Base-by-base conservation (phyloP, 148 eudicot species). In the Chenopodium quinoa region DNA sequence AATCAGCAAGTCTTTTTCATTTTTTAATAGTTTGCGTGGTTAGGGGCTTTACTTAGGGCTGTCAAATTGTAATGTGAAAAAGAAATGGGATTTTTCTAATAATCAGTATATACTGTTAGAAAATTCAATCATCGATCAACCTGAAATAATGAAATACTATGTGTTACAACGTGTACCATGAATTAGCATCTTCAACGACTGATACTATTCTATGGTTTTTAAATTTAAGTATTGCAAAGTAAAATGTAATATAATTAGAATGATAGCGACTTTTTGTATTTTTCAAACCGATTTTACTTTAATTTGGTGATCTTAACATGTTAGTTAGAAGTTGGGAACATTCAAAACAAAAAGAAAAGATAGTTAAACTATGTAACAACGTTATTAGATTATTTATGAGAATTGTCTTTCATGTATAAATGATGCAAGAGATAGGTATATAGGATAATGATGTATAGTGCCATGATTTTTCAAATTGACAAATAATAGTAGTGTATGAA, bases 21-120 rank as follows among this genome's bases (percentile, higher is more conserved):
- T 6, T 2, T 64, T 73, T 25, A 11, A 16, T 65, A 3, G 31
- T 66, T 40, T 25, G 83, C 80, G 69, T 70, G 69, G 48, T 60
- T 4, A 71, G 44, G 66, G 34, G 34, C 34, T 27, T 27, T 27
- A 27, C 27, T 32, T 32, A 32, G 44, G 44, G 44, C 74, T 47
- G 56, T 60, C 85, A 50, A 63, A 56, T 56, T 56, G 16, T 14
- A 78, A 78, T 78, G 78, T 78, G 81, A 83, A 73, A 73, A 17
- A 29, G 73, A 73, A 17, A 72, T 48, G n/a, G 17, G 19, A 71
- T 32, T n/a, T 11, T 20, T 23, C n/a, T 46, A 3, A 20, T 60
- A 50, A 63, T 64, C 34, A 71, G 68, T 19, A 31, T 46, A 74
- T 78, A 54, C 66, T 22, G 4, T 32, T 7, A 34, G 56, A 73